phyloP scores from a whole-genome alignment of 2,329 filamentous ascomycete genomes.

The Mollisiaceae sp. region DNA sequence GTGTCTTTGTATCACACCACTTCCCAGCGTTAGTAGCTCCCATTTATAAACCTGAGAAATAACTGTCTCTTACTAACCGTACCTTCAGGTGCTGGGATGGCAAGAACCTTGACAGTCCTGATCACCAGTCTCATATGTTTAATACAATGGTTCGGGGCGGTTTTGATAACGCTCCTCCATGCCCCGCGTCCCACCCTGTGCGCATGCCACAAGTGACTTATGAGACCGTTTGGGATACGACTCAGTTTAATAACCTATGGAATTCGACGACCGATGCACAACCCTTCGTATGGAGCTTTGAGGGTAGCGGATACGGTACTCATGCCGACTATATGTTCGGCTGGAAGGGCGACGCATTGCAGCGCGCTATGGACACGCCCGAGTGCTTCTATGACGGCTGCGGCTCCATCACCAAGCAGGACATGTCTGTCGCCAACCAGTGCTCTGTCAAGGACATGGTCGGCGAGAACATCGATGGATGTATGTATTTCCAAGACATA shows the following conservation, averaged over 20 bases:
- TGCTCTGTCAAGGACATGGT: conserved; percentile 53
- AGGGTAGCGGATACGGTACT: conserved; percentile 55
- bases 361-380: conserved; percentile 51
- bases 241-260: conserved; percentile 4
- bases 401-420: conserved; percentile 50
- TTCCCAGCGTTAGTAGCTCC: conserved; percentile 35
- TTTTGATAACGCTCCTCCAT: background rate
- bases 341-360: conserved; percentile 54
- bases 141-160: background rate
- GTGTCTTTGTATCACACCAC: conserved; percentile 42
- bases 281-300: conserved; percentile 21
- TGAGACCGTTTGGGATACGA: conserved; percentile 11
- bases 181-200: background rate
- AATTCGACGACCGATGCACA: conserved; percentile 6
- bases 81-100: conserved; percentile 16
- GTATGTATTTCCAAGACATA: conserved; percentile 41
- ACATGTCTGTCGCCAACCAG: conserved; percentile 50
- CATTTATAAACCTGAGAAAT: background rate
- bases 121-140: conserved; percentile 21
- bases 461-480: conserved; percentile 54
- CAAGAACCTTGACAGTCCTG: background rate
- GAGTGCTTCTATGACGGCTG: conserved; percentile 52
- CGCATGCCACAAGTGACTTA: conserved; percentile 8
- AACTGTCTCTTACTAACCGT: background rate
- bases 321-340: conserved; percentile 66